A percentile compares a stretch with the other conserved stretches of the same genome.
phyloP scores from a whole-genome alignment of 495 filamentous ascomycete species.

The Neurospora intermedia region DNA sequence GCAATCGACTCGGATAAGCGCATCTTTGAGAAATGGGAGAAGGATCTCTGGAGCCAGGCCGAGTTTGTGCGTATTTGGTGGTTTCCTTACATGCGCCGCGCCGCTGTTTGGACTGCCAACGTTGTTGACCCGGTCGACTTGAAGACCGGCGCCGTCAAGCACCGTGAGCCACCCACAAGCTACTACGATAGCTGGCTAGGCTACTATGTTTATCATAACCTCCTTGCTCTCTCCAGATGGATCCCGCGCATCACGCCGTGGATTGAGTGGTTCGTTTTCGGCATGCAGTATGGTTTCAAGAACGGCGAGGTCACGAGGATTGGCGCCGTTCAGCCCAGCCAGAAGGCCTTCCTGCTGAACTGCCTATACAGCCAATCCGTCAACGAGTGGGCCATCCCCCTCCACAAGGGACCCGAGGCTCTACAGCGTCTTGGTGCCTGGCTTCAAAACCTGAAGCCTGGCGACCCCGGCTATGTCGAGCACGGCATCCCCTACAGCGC shows the following conservation, averaged over 20 bases:
- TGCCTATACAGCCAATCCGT: slow-evolving; percentile 95
- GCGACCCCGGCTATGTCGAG: slow-evolving; percentile 41
- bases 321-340: slow-evolving; percentile 65
- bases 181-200: slow-evolving; percentile 78
- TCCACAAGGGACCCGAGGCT: slow-evolving; percentile 82
- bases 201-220: slow-evolving; percentile 78
- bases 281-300: slow-evolving; percentile 85
- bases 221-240: slow-evolving; percentile 68
- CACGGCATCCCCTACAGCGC: slow-evolving; percentile 72
- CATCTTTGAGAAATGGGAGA: slow-evolving; percentile 64
- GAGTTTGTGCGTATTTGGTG: slow-evolving; percentile 96
- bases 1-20: slow-evolving; percentile 54
- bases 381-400: slow-evolving; percentile 92
- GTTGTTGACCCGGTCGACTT: slow-evolving; percentile 13
- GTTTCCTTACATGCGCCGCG: slow-evolving; percentile 81
- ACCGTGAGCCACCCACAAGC: slow-evolving; percentile 31
- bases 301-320: slow-evolving; percentile 47
- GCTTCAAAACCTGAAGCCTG: slow-evolving; percentile 52
- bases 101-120: slow-evolving; percentile 79
- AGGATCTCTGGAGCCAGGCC: slow-evolving; percentile 64
- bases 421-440: slow-evolving; percentile 73
- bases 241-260: slow-evolving; percentile 69
- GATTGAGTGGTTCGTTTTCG: slow-evolving; percentile 91
- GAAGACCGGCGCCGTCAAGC: slow-evolving; percentile 47
- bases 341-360: slow-evolving; percentile 81